Conservation (phyloP, 306 rosid genomes). For the Comarum palustre region DNA sequence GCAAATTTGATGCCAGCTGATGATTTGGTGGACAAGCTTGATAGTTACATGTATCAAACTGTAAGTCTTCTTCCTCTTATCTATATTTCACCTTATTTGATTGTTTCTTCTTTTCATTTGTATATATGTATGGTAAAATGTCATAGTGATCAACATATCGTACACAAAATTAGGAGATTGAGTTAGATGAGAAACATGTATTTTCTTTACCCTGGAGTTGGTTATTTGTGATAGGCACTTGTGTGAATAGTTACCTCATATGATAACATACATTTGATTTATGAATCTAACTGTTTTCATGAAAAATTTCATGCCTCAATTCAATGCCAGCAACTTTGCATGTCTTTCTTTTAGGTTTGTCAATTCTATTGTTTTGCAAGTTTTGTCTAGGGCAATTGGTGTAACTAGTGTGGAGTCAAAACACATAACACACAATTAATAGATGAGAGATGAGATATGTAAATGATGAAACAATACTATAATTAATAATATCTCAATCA, state of each 20-base stretch:
- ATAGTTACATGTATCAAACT: slow-evolving; percentile 94
- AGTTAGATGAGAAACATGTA: not conserved
- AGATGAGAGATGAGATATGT: too few relatives aligned
- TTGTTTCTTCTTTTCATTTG: not conserved
- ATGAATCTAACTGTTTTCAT: too few relatives aligned
- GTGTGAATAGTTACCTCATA: not conserved
- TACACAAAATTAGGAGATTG: not conserved
- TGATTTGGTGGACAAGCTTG: slow-evolving; percentile 87
- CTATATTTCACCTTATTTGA: not conserved
- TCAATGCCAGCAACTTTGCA: too few relatives aligned
- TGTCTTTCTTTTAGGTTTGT: too few relatives aligned
- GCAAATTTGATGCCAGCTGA: slow-evolving; percentile 89
- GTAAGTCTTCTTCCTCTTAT: slow-evolving; percentile 38
- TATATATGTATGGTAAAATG: not conserved
- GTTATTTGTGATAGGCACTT: not conserved
- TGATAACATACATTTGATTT: not conserved
- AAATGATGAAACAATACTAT: too few relatives aligned
- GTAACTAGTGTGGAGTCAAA: too few relatives aligned
- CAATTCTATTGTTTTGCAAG: too few relatives aligned
- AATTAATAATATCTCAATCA: too few relatives aligned
- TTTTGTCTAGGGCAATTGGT: too few relatives aligned
- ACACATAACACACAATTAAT: too few relatives aligned
- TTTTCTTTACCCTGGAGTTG: not conserved
- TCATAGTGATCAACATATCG: not conserved
- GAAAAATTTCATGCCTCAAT: too few relatives aligned